Percentiles rank a stretch among this genome's conserved stretches.
These are phyloP conservation scores for Ceratobasidium sp. DNA, from an alignment of 1,284 basidiomycete genomes.

Conservation along the genomic window DNA sequence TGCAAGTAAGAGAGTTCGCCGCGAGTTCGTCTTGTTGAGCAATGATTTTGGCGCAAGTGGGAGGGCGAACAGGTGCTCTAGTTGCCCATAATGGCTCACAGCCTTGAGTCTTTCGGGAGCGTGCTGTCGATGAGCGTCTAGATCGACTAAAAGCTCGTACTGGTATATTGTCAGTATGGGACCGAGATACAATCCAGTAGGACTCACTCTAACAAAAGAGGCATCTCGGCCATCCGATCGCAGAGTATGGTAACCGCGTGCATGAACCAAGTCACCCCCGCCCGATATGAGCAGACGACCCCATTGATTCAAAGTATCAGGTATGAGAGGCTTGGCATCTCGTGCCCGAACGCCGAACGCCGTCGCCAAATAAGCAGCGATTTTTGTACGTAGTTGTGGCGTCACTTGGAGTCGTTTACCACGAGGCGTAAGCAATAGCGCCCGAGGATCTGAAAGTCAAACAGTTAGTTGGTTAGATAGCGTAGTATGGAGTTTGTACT, in stretches of 20 bases:
- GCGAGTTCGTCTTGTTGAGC: background rate
- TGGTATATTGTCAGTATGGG: background rate
- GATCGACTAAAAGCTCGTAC: constrained; percentile 14
- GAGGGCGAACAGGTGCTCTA: background rate
- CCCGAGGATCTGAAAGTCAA: too few species aligned
- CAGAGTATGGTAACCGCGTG: background rate
- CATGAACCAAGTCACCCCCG: constrained; percentile 3
- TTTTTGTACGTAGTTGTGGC: too few species aligned
- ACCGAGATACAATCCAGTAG: background rate
- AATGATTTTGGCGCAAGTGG: background rate
- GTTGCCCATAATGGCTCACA: constrained; percentile 31
- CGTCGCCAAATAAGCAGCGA: too few species aligned
- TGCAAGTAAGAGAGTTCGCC: background rate
- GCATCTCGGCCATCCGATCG: background rate
- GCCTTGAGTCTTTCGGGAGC: background rate
- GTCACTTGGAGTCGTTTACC: too few species aligned
- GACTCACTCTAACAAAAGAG: background rate
- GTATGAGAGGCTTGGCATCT: background rate
- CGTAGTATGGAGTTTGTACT: background rate
- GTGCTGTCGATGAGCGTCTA: background rate
- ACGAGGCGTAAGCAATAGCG: too few species aligned
- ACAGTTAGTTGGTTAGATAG: too few species aligned
- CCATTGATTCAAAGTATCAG: background rate
- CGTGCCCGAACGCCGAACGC: too few species aligned
- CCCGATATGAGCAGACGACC: background rate